A percentile compares a stretch with the other conserved stretches of the same genome.
These are phyloP conservation scores for Pseudomonodictys pantanalensis DNA, from an alignment of 495 filamentous ascomycete genomes.

Conservation along the genomic window DNA sequence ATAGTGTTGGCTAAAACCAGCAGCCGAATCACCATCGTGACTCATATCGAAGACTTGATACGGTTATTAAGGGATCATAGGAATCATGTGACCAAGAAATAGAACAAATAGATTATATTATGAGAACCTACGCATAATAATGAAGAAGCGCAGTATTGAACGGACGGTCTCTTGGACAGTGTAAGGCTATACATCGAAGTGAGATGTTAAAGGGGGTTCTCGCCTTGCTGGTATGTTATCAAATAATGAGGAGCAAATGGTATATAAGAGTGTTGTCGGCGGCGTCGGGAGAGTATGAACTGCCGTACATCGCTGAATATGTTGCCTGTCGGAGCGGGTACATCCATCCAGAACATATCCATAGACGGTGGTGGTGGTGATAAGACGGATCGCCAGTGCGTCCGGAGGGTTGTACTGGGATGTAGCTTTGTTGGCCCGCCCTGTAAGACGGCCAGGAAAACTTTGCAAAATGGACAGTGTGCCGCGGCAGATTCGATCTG, in stretches of 20 bases:
- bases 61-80: too few species aligned
- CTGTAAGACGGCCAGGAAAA: background rate
- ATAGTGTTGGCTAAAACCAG: background rate
- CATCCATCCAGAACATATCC: background rate
- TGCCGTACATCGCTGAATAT: background rate
- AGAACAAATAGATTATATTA: background rate
- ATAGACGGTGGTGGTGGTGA: background rate
- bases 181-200: too few species aligned
- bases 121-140: too few species aligned
- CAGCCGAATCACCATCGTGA: background rate
- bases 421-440: background rate
- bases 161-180: too few species aligned
- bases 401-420: background rate
- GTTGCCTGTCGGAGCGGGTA: background rate
- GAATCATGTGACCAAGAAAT: background rate
- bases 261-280: background rate
- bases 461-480: background rate
- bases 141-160: too few species aligned
- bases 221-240: too few species aligned
- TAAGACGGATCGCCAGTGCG: background rate
- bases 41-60: background rate
- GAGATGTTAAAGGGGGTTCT: too few species aligned
- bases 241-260: background rate
- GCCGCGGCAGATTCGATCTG: constrained; percentile 1
- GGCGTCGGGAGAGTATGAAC: background rate